Percentiles rank a stretch among this genome's conserved stretches.
These are phyloP conservation scores for Dryas drummondii DNA, from an alignment of 306 rosid species.

Conservation along the genomic window DNA sequence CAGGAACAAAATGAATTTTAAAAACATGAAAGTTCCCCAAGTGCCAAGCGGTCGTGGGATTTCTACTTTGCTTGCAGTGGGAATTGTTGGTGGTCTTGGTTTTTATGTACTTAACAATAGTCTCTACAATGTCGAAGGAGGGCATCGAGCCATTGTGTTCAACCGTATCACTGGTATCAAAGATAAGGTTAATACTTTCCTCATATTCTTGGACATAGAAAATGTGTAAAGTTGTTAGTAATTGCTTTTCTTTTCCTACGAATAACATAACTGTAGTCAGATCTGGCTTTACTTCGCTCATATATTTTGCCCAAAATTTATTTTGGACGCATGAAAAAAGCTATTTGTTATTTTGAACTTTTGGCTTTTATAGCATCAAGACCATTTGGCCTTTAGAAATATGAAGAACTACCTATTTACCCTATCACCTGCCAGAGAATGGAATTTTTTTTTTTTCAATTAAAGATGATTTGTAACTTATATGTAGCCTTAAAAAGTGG, in stretches of 20 bases:
- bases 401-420: neutral
- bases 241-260: neutral
- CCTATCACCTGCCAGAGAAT: neutral
- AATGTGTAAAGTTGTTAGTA: neutral
- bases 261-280: neutral
- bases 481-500: neutral
- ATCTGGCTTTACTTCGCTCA: neutral
- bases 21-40: conserved; percentile 40
- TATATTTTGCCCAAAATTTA: neutral
- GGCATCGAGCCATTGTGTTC: conserved; percentile 82
- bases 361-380: neutral
- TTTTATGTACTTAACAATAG: conserved; percentile 58
- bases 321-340: neutral
- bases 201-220: neutral
- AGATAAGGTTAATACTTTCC: conserved; percentile 56
- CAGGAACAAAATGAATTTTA: conserved; percentile 36
- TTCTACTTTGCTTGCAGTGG: conserved; percentile 47
- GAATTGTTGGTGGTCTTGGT: conserved; percentile 60
- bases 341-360: neutral
- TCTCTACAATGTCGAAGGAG: conserved; percentile 93
- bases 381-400: neutral
- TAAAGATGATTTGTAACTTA: neutral
- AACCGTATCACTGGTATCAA: conserved; percentile 72
- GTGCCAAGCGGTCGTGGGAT: conserved; percentile 60
- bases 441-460: neutral